A percentile compares a stretch with the other conserved stretches of the same genome.
Conservation (phyloP, 2,329 filamentous ascomycete species). For the Aspergillus pseudoglaucus region DNA sequence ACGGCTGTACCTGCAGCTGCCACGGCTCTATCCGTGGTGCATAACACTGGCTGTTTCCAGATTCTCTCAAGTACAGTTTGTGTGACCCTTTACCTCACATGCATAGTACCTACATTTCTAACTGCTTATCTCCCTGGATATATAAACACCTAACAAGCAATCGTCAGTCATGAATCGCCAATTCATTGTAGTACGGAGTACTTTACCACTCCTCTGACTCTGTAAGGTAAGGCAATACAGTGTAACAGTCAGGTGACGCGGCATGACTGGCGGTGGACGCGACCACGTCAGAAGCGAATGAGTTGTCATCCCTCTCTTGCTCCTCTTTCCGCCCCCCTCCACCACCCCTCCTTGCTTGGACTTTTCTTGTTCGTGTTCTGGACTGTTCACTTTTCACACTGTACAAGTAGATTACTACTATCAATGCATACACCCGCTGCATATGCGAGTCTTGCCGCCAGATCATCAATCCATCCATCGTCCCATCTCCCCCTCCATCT, state of each 20-base stretch:
- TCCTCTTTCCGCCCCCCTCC: neutral
- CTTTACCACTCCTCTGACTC: neutral
- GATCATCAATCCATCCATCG: neutral
- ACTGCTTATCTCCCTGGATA: neutral
- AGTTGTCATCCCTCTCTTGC: neutral
- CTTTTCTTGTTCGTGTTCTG: no score
- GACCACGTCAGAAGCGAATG: conserved; percentile 13
- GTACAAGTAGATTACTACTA: neutral
- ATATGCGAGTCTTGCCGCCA: neutral
- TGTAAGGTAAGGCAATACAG: neutral
- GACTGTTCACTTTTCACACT: no score
- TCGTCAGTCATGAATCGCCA: no score
- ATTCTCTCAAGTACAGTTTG: no score
- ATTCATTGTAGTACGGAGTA: neutral
- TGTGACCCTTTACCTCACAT: no score
- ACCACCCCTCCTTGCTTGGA: neutral
- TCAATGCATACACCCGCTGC: neutral
- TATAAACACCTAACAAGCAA: neutral
- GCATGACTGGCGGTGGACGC: conserved; percentile 17
- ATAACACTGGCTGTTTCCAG: neutral
- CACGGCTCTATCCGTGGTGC: conserved; percentile 5
- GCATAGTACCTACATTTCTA: no score
- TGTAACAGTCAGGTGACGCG: neutral
- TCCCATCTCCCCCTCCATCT: no score
- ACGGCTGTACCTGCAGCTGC: conserved; percentile 15